phyloP scores from a whole-genome alignment of 2,329 filamentous ascomycete species.

The Venturia nashicola region DNA sequence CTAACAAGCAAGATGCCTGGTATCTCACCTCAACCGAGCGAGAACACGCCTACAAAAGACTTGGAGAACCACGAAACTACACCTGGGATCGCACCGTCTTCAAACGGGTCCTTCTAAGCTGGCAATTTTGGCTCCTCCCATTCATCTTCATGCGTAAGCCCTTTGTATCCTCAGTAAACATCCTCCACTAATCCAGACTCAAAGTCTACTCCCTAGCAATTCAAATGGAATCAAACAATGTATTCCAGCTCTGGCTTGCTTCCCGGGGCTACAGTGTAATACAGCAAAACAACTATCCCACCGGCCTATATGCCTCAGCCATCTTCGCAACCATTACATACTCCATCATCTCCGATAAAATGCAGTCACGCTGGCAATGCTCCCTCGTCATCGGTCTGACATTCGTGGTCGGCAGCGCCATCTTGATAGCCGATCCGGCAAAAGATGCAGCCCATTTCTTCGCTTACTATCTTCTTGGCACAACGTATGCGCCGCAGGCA shows the following conservation, averaged over 20 bases:
- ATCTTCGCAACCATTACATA: constrained; percentile 31
- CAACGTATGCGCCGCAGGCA: constrained; percentile 33
- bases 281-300: constrained; percentile 35
- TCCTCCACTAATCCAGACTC: neutral
- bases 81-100: constrained; percentile 19
- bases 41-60: constrained; percentile 25
- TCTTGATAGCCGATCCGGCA: constrained; percentile 23
- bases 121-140: constrained; percentile 35
- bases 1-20: constrained; percentile 29
- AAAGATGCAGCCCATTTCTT: constrained; percentile 28
- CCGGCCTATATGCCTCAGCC: constrained; percentile 28
- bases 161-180: neutral
- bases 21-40: constrained; percentile 25
- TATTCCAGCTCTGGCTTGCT: constrained; percentile 34
- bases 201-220: constrained; percentile 31
- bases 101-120: constrained; percentile 26
- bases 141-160: constrained; percentile 29
- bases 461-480: constrained; percentile 33
- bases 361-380: constrained; percentile 32
- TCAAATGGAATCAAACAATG: constrained; percentile 31
- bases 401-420: constrained; percentile 29
- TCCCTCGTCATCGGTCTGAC: constrained; percentile 31
- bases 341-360: constrained; percentile 29
- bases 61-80: constrained; percentile 20
- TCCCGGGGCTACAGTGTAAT: constrained; percentile 31